Conservation (phyloP, 2,329 filamentous ascomycete genomes). For the Fusarium tupiense region DNA sequence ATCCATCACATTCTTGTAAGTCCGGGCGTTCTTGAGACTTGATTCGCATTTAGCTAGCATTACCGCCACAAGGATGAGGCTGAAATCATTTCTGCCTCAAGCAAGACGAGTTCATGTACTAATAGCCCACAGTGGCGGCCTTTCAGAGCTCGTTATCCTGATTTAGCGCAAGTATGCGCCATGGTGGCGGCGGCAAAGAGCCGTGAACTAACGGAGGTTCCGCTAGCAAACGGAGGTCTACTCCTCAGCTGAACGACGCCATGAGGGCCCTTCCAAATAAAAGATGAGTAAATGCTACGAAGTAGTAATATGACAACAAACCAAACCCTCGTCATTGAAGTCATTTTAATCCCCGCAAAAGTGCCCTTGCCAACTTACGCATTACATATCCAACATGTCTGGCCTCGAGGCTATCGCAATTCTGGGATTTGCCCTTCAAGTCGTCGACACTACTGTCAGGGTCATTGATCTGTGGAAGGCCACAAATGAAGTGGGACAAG, state of each 20-base stretch:
- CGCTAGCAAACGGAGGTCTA: neutral
- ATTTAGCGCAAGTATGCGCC: neutral
- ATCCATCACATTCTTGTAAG: neutral
- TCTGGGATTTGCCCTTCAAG: neutral
- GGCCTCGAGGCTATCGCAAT: neutral
- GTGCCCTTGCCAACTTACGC: neutral
- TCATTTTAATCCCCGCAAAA: rapidly evolving
- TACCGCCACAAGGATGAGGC: neutral
- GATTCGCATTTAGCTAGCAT: neutral
- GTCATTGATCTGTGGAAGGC: neutral
- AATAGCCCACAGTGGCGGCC: neutral
- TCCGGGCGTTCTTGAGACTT: neutral
- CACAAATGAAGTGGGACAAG: neutral
- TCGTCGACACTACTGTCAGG: neutral
- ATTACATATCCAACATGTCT: neutral
- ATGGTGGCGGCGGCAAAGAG: neutral
- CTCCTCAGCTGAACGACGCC: neutral
- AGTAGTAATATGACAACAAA: rapidly evolving
- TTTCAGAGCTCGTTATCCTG: neutral
- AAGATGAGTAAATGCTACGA: neutral
- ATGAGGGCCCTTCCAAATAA: neutral
- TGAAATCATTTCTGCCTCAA: neutral
- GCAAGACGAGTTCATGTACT: rapidly evolving
- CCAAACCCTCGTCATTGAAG: neutral
- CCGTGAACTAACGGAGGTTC: neutral